Evolutionary conservation across 1,139 yeast species (phyloP).

Genomic region (Pichia sp.): DNA sequence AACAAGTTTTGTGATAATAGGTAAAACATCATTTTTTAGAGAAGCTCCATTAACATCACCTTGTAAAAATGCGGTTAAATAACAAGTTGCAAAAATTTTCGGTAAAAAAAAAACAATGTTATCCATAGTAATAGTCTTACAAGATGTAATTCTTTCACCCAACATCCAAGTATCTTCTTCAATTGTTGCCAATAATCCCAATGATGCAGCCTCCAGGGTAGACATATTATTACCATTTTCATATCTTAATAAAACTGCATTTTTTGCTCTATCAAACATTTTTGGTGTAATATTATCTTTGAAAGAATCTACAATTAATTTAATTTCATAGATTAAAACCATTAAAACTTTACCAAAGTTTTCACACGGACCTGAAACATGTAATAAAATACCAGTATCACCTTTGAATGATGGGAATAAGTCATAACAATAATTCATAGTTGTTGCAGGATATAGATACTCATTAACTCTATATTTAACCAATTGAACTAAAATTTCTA

Average conservation of each 20-base stretch:
- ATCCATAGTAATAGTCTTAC: slow-evolving; percentile 53
- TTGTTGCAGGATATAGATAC: slow-evolving; percentile 44
- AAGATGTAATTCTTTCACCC: slow-evolving; percentile 46
- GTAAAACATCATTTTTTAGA: slow-evolving; percentile 13
- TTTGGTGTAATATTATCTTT: slow-evolving; percentile 27
- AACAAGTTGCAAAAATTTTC: slow-evolving; percentile 29
- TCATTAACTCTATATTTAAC: slow-evolving; percentile 37
- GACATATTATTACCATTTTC: slow-evolving; percentile 34
- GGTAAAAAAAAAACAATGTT: slow-evolving; percentile 28
- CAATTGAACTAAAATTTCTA: slow-evolving; percentile 47
- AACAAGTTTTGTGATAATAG: slow-evolving; percentile 15
- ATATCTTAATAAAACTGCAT: slow-evolving; percentile 40
- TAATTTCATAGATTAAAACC: slow-evolving; percentile 26
- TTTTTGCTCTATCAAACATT: slow-evolving; percentile 40
- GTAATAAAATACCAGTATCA: slow-evolving; percentile 43
- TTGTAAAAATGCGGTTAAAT: slow-evolving; percentile 40
- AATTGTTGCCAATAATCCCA: slow-evolving; percentile 37
- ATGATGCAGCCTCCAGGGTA: slow-evolving; percentile 43
- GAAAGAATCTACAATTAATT: slow-evolving; percentile 17
- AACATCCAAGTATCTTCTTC: slow-evolving; percentile 50
- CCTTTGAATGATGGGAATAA: slow-evolving; percentile 46
- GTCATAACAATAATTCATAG: slow-evolving; percentile 50
- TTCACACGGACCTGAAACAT: slow-evolving; percentile 42
- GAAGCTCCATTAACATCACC: slow-evolving; percentile 37
- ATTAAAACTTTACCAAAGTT: slow-evolving; percentile 34